Conservation (phyloP, 768 basidiomycete genomes). For the Tulasnella sp. region DNA sequence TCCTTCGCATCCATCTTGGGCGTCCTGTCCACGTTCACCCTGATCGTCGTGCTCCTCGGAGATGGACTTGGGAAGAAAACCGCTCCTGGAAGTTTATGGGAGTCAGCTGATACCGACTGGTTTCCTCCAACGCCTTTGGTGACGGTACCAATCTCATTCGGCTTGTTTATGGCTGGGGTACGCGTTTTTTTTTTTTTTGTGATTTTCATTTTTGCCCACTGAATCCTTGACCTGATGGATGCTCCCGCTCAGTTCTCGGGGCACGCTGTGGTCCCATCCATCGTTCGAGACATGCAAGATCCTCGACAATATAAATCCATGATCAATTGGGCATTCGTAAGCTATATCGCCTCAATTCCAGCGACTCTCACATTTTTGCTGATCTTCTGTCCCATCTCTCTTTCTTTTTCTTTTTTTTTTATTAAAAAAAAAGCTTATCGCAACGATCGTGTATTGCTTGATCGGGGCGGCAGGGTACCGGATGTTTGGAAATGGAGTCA, state of each 20-base stretch:
- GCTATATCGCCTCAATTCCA: no score
- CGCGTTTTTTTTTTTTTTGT: neutral
- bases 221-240: no score
- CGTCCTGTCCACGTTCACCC: constrained; percentile 61
- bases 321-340: constrained; percentile 78
- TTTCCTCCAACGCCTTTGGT: constrained; percentile 36
- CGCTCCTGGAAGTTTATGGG: constrained; percentile 71
- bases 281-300: constrained; percentile 82
- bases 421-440: constrained; percentile 50
- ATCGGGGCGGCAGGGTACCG: constrained; percentile 77
- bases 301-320: constrained; percentile 70
- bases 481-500: constrained; percentile 78
- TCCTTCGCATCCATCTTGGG: constrained; percentile 84
- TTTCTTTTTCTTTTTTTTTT: neutral
- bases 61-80: constrained; percentile 68
- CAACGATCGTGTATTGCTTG: constrained; percentile 44
- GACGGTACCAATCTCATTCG: constrained; percentile 65
- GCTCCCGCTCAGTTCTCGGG: constrained; percentile 56
- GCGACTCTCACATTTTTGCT: neutral
- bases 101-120: constrained; percentile 56
- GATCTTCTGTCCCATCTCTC: constrained; percentile 4
- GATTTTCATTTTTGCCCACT: neutral
- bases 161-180: constrained; percentile 87
- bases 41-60: constrained; percentile 65
- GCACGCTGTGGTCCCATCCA: constrained; percentile 82